Percentiles rank a stretch among this genome's conserved stretches.
Evolutionary conservation across 306 rosid species (phyloP).

Genomic region (Quercus mongolica): DNA sequence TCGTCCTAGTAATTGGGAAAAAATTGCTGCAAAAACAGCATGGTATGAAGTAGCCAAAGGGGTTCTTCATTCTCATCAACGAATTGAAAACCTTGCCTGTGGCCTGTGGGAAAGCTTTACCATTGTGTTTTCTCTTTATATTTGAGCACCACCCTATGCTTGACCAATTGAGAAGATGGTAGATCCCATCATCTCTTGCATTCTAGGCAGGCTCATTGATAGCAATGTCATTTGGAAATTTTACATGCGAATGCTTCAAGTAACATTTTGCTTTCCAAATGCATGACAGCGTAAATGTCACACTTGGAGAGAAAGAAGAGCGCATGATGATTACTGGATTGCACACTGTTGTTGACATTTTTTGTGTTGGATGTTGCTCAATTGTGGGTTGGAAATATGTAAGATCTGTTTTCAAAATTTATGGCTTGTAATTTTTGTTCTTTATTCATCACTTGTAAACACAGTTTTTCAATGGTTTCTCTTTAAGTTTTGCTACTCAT

Average conservation of each 20-base stretch:
- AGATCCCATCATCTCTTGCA: background rate
- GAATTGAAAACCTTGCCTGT: background rate
- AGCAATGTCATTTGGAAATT: background rate
- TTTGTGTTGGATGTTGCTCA: constrained; percentile 70
- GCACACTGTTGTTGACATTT: constrained; percentile 73
- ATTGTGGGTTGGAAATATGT: constrained; percentile 87
- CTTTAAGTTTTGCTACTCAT: background rate
- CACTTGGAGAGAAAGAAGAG: constrained; percentile 58
- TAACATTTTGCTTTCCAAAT: constrained; percentile 26
- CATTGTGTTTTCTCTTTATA: background rate
- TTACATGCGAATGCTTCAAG: constrained; percentile 4
- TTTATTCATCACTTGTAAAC: background rate
- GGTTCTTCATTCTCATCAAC: background rate
- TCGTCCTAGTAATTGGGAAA: background rate
- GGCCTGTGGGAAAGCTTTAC: too few species aligned
- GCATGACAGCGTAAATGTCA: constrained; percentile 64
- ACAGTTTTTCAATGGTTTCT: background rate
- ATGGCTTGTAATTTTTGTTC: background rate
- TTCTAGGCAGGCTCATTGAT: background rate
- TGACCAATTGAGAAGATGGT: background rate
- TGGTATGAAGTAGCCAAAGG: background rate
- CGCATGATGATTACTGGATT: constrained; percentile 71
- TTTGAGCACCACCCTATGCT: background rate
- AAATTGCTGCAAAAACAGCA: background rate
- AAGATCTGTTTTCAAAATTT: constrained; percentile 24